Conservation (phyloP, 1,284 basidiomycete species). For the Coriolopsis trogii region DNA sequence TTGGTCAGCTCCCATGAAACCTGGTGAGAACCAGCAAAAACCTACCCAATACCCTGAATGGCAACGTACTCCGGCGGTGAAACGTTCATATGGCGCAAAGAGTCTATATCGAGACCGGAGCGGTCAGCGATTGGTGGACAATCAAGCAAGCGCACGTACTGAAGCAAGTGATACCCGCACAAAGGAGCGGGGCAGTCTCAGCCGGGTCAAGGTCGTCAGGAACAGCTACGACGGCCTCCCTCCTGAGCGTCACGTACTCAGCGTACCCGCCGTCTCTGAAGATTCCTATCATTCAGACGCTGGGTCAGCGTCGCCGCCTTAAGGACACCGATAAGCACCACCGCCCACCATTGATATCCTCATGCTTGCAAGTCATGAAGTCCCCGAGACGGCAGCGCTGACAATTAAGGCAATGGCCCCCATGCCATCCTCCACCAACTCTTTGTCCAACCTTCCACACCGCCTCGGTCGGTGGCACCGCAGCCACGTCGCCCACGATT, state of each 20-base stretch:
- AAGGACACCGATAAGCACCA: neutral
- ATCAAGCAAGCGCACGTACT: constrained; percentile 14
- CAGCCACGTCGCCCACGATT: constrained; percentile 32
- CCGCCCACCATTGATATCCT: constrained; percentile 22
- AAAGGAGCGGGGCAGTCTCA: constrained; percentile 85
- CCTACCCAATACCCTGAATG: constrained; percentile 38
- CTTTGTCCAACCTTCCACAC: constrained; percentile 31
- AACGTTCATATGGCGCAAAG: constrained; percentile 28
- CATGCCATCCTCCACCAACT: constrained; percentile 33
- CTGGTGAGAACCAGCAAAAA: neutral
- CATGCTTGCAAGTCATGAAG: constrained; percentile 24
- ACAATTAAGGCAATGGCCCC: constrained; percentile 31
- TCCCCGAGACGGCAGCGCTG: constrained; percentile 26
- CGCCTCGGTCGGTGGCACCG: constrained; percentile 22
- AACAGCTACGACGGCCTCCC: constrained; percentile 63
- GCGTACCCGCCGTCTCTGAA: constrained; percentile 23
- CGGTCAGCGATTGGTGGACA: neutral
- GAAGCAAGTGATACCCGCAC: constrained; percentile 53
- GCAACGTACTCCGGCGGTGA: constrained; percentile 32
- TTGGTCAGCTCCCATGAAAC: neutral
- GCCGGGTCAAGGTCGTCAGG: constrained; percentile 68
- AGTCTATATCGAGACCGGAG: constrained; percentile 13
- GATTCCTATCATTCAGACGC: constrained; percentile 8
- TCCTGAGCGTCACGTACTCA: constrained; percentile 26
- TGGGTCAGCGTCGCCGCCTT: neutral